Percentiles rank a stretch among this genome's conserved stretches.
Conservation (phyloP, 2,329 filamentous ascomycete genomes). For the Neocucurbitaria cava region DNA sequence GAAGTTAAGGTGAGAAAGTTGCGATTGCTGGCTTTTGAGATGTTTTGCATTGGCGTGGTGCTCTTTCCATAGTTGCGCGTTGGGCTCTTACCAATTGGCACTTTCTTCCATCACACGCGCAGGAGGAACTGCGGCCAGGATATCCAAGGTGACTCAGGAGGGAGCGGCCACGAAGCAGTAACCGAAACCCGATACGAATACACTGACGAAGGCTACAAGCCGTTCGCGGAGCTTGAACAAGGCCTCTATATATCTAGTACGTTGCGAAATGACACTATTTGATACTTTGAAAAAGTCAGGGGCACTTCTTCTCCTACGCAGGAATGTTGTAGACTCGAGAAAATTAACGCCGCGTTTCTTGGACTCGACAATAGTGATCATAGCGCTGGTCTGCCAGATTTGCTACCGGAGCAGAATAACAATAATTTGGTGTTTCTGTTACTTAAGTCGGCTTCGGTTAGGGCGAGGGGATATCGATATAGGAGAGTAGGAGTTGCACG, state of each 20-base stretch:
- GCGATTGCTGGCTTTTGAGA: too few species aligned
- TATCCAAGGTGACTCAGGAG: background rate
- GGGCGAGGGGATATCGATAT: background rate
- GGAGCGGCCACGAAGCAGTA: background rate
- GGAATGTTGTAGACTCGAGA: background rate
- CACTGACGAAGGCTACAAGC: background rate
- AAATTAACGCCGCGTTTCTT: background rate
- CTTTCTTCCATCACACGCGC: constrained; percentile 15
- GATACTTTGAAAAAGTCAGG: background rate
- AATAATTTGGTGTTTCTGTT: background rate
- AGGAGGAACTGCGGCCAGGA: background rate
- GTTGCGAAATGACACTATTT: background rate
- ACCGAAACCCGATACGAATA: background rate
- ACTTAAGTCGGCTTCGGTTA: background rate
- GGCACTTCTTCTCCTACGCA: background rate
- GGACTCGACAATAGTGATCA: background rate
- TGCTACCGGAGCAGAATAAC: background rate
- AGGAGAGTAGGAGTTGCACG: background rate
- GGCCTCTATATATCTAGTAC: background rate
- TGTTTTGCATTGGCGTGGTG: too few species aligned
- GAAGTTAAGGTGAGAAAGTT: too few species aligned
- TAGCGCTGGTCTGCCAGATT: background rate
- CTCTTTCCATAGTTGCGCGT: too few species aligned
- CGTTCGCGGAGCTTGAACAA: background rate
- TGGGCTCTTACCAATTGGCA: too few species aligned